A percentile compares a stretch with the other conserved stretches of the same genome.
phyloP scores from a whole-genome alignment of 2,329 filamentous ascomycete genomes.

The Exserohilum rostratum region DNA sequence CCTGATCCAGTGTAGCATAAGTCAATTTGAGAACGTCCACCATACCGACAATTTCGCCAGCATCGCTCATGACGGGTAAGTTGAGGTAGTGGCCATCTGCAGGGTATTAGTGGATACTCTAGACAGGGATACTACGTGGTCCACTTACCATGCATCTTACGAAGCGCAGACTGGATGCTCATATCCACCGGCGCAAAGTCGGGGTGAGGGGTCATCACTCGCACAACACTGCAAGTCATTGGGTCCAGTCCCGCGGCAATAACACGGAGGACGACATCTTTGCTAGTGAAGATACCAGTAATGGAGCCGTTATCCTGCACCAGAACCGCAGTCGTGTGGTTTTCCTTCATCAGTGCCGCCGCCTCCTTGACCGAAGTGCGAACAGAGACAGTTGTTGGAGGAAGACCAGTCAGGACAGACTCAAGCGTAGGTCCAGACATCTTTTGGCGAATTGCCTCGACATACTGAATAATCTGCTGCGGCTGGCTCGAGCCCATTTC shows the following conservation, averaged over 20 bases:
- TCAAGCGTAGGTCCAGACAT: constrained; percentile 98
- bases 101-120: constrained; percentile 10
- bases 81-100: constrained; percentile 97
- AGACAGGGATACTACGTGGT: not conserved
- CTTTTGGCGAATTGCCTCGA: constrained; percentile 90
- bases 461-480: constrained; percentile 98
- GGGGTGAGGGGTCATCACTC: constrained; percentile 98
- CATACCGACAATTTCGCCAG: constrained; percentile 98
- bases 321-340: constrained; percentile 94
- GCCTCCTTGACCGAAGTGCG: constrained; percentile 96
- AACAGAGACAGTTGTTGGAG: constrained; percentile 93
- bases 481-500: constrained; percentile 95
- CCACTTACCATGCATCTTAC: constrained; percentile 94
- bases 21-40: constrained; percentile 98
- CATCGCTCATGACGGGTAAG: constrained; percentile 96
- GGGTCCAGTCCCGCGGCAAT: constrained; percentile 97
- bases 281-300: constrained; percentile 99
- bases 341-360: constrained; percentile 95
- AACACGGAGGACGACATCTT: constrained; percentile 96
- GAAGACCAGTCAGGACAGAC: constrained; percentile 87
- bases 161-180: constrained; percentile 96
- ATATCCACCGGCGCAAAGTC: constrained; percentile 99
- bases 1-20: constrained; percentile 96
- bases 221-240: constrained; percentile 92
- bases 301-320: constrained; percentile 97